Percentiles rank a stretch among this genome's conserved stretches.
Conservation (phyloP, 306 rosid genomes). For the Acacia melanoxylon region DNA sequence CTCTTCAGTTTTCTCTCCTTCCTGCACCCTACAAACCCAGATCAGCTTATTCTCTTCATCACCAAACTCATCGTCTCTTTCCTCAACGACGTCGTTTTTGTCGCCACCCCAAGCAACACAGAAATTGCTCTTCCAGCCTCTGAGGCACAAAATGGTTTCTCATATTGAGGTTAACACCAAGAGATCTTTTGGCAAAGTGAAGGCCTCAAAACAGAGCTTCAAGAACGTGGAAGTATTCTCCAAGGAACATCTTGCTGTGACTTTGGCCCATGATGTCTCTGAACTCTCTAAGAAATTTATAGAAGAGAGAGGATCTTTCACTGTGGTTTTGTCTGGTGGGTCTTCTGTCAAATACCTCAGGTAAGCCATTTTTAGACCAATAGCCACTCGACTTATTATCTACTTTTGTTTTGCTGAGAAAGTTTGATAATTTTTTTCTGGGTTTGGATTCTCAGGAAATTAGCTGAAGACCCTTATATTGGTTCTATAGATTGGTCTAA, state of each 20-base stretch:
- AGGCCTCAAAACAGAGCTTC: slow-evolving; percentile 23
- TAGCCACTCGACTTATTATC: neutral
- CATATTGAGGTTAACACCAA: neutral
- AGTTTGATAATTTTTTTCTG: neutral
- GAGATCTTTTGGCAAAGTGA: slow-evolving; percentile 18
- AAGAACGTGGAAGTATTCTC: slow-evolving; percentile 54
- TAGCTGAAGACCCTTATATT: slow-evolving; percentile 47
- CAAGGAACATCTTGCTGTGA: slow-evolving; percentile 52
- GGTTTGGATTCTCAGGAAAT: slow-evolving; percentile 47
- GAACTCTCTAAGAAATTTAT: slow-evolving; percentile 51
- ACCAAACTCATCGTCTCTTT: neutral
- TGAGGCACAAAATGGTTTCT: neutral
- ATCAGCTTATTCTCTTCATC: neutral
- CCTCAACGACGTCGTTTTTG: neutral
- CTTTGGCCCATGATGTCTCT: slow-evolving; percentile 59
- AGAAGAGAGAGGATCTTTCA: slow-evolving; percentile 52
- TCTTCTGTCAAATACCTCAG: slow-evolving; percentile 57
- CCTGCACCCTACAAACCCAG: neutral
- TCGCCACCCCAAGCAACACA: neutral
- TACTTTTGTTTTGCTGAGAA: neutral
- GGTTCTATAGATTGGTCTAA: slow-evolving; percentile 57
- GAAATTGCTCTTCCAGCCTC: neutral
- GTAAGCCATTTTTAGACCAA: slow-evolving; percentile 18
- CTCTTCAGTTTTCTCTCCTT: slow-evolving; percentile 16
- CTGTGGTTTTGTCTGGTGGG: slow-evolving; percentile 69